Base-by-base conservation (phyloP, 2,329 filamentous ascomycete genomes). In the Aciculosporium take region DNA sequence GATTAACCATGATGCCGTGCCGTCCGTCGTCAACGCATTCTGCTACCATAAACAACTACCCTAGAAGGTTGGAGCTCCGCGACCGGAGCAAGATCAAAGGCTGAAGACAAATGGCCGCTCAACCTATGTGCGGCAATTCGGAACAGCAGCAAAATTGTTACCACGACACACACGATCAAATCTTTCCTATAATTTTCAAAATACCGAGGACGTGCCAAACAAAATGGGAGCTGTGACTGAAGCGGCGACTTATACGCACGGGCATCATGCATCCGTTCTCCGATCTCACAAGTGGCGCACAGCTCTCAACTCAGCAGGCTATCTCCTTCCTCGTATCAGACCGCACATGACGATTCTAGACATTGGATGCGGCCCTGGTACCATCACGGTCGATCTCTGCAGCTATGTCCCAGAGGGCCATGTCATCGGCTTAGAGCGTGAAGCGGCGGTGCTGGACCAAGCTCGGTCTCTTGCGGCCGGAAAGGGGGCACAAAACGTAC, bases 351-450 rank as follows among this genome's bases (percentile, higher is more conserved):
- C 45, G 17, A 56, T 71, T 35, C 62, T 71, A 40, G 67, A 71
- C 46, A 56, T 69, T 25, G 67, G 67, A 40, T 68, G 66, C 50
- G 68, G 68, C 0, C 65, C 68, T 0, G 68, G 66, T 4, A 66
- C 62, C 36, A 70, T 71, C 52, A 67, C 66, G 9, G 55, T 56
- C 0, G 62, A 61, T 27, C 54, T 70, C 21, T 58, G 56, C 34
- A 50, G 53, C n/a, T 50, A 57, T 33, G 62, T 60, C 1, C 53
- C 55, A 5, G 39, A 59, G 18, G 65, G 65, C 27, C 44, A 46
- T 3, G 54, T 64, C 7, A 53, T 57, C 7, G 65, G 64, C 24
- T 39, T 68, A 21, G 66, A 69, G 39, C 48, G 58, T 3, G 59
- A 58, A 0, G 47, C 43, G 3, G 46, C 46, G 0, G 58, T 62